Base-by-base conservation (phyloP, 805 yeast genomes). In the Pichia eremophila region DNA sequence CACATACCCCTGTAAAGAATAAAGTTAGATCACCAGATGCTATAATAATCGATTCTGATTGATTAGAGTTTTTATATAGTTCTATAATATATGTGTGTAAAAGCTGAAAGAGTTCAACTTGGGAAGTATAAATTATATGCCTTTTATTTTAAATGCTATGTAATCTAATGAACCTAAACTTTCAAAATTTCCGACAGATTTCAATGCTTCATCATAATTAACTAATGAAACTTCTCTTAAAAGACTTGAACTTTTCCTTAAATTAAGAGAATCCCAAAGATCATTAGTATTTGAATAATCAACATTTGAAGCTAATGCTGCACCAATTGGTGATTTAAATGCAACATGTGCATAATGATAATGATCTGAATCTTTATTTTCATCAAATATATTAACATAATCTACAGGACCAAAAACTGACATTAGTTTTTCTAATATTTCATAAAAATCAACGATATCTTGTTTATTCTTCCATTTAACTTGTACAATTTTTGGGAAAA, bases 1-100 rank as follows among this genome's bases (percentile, higher is more conserved):
- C 66, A 15, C 78, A 77, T 61, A 71, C 72, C 2, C 69, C 81
- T n/a, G 65, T 77, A 35, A 82, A 80, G 57, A 74, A 83, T 48
- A 80, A 81, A 54, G 76, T 79, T 10, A 66, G 81, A 43, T 80
- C 85, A 53, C 91, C 93, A 0, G 95, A 86, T 50, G 74, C 78
- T n/a, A 85, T 85, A 46, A 87, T 85, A 61, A 83, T 86, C 51
- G 95, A 85, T 65, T 79, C 68, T 27, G 64, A 56, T 34, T 46
- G 34, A 18, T 22, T 25, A 22, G 8, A 7, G 32, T 29, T 29
- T 29, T 7, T 29, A 12, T 12, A 10, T 29, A 29, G 14, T 29
- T 29, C 14, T 29, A 22, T 22, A 22, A 22, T 4, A 22, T 22
- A 7, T 22, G 25, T 22, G 25, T 22, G 5, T 22, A 22, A 22